phyloP scores from a whole-genome alignment of 441 rosid genomes.

The Euphorbia schlechtendalii region DNA sequence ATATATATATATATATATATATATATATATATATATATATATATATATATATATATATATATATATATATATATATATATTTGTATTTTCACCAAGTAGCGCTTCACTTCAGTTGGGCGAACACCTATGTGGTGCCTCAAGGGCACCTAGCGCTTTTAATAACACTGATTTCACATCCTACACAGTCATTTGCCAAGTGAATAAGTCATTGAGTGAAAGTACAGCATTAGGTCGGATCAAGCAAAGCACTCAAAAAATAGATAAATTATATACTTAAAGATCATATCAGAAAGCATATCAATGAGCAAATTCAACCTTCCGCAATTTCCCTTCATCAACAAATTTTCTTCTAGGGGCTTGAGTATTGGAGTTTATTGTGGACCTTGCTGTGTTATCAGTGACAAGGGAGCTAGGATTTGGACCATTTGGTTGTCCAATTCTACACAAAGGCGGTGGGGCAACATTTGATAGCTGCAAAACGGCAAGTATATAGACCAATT shows the following conservation, averaged over 20 bases:
- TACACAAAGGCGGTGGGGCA: conserved; percentile 84
- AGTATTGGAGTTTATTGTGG: conserved; percentile 65
- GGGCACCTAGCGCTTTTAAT: too few relatives aligned
- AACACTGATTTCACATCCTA: too few relatives aligned
- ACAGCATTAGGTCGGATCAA: background rate
- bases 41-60: too few relatives aligned
- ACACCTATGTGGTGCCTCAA: too few relatives aligned
- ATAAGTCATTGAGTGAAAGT: background rate
- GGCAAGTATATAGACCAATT: conserved; percentile 16
- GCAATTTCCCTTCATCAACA: conserved; percentile 96
- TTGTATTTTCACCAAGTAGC: too few relatives aligned
- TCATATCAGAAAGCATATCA: background rate
- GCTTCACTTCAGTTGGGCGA: too few relatives aligned
- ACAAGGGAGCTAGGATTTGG: conserved; percentile 38
- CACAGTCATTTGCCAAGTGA: too few relatives aligned
- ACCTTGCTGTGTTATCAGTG: conserved; percentile 62
- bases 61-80: too few relatives aligned
- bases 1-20: too few relatives aligned
- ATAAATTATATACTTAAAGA: background rate
- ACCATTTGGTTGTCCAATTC: conserved; percentile 68
- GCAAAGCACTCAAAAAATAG: background rate
- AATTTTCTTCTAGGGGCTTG: conserved; percentile 97
- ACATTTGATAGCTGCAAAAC: conserved; percentile 71
- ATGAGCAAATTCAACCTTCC: conserved; percentile 51
- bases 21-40: too few relatives aligned